A percentile compares a stretch with the other conserved stretches of the same genome.
Evolutionary conservation across 2,329 filamentous ascomycete genomes (phyloP).

Genomic region (Penicillium olsonii): DNA sequence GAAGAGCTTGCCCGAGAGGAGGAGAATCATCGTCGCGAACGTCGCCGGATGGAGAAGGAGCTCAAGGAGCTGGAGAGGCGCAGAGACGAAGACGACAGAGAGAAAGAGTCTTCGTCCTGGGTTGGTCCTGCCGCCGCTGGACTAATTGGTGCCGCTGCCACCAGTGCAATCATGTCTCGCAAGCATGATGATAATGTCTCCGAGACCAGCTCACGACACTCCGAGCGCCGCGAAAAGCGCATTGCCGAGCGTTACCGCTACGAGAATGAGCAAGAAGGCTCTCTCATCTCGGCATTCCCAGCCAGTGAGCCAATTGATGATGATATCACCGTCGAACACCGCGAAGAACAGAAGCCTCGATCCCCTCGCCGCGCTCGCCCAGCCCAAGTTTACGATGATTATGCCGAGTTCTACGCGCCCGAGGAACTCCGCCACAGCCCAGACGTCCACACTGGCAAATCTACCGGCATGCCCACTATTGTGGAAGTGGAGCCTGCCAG

Average conservation of each 20-base stretch:
- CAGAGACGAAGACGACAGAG: conserved; percentile 20
- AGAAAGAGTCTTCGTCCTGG: conserved; percentile 35
- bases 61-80: conserved; percentile 22
- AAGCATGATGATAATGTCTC: conserved; percentile 30
- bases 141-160: conserved; percentile 52
- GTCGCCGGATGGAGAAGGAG: conserved; percentile 9
- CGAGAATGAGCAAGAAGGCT: conserved; percentile 24
- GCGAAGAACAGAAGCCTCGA: conserved; percentile 25
- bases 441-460: conserved; percentile 34
- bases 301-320: conserved; percentile 20
- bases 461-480: conserved; percentile 30
- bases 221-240: conserved; percentile 40
- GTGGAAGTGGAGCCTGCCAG: conserved; percentile 34
- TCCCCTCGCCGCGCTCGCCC: conserved; percentile 31
- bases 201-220: conserved; percentile 35
- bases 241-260: conserved; percentile 41
- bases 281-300: conserved; percentile 28
- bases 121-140: conserved; percentile 49
- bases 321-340: conserved; percentile 14
- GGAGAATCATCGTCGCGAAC: conserved; percentile 16
- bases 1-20: conserved; percentile 24
- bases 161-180: conserved; percentile 44
- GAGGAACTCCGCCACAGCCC: conserved; percentile 41
- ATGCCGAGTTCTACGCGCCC: conserved; percentile 46
- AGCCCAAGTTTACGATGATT: conserved; percentile 44